phyloP scores from a whole-genome alignment of 257 asterid species.

The Solanum corneliomulleri region DNA sequence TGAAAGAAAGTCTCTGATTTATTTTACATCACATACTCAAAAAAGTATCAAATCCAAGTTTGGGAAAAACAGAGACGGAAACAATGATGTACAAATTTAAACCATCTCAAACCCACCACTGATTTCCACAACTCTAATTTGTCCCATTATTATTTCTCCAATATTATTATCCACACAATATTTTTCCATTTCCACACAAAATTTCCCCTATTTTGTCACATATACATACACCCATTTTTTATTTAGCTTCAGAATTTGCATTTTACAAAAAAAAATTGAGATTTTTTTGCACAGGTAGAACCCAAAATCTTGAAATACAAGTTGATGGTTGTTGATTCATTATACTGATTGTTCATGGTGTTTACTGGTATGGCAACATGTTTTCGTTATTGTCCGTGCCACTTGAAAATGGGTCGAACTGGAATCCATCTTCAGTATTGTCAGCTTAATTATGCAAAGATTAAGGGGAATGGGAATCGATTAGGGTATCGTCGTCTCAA shows the following conservation, averaged over 20 bases:
- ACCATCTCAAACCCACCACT: neutral
- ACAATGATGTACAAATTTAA: neutral
- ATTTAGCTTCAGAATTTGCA: neutral
- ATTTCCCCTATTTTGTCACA: neutral
- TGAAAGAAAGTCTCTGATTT: too few relatives aligned
- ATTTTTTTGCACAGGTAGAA: neutral
- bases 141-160: neutral
- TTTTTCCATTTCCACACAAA: neutral
- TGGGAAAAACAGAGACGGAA: neutral
- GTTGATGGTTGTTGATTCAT: neutral
- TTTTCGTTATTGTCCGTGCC: constrained; percentile 23
- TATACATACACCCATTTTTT: too few relatives aligned
- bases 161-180: neutral
- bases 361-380: constrained; percentile 34
- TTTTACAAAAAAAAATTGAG: neutral
- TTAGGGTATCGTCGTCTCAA: constrained; percentile 24
- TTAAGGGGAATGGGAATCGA: constrained; percentile 12
- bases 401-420: constrained; percentile 31
- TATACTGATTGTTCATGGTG: neutral
- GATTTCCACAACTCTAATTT: neutral
- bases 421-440: constrained; percentile 26
- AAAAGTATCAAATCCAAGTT: neutral
- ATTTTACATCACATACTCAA: neutral
- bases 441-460: constrained; percentile 18
- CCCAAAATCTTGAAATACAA: neutral